These are phyloP conservation scores for Macadamia integrifolia DNA, from an alignment of 164 flowering plant species.

Conservation along the genomic window DNA sequence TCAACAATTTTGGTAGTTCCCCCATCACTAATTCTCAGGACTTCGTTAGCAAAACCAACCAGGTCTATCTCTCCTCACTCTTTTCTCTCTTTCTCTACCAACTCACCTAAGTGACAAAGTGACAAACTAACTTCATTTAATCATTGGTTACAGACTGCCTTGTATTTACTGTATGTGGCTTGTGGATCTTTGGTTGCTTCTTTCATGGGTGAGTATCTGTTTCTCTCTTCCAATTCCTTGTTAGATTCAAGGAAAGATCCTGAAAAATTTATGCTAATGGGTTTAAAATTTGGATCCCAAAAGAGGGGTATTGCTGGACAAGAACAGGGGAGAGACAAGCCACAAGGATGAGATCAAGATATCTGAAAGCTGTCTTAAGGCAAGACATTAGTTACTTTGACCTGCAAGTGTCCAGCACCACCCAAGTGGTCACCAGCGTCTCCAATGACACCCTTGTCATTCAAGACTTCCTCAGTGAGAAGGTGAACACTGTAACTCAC, in stretches of 20 bases:
- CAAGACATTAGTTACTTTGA: conserved; percentile 88
- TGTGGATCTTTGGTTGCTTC: conserved; percentile 34
- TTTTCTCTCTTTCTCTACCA: background rate
- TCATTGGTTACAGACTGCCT: conserved; percentile 33
- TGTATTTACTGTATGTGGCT: conserved; percentile 38
- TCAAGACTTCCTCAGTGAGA: conserved; percentile 74
- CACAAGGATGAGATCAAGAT: conserved; percentile 45
- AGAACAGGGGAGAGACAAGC: no score
- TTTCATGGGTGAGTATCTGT: conserved; percentile 20
- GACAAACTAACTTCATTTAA: no score
- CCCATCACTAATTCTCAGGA: conserved; percentile 4
- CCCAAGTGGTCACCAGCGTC: conserved; percentile 67
- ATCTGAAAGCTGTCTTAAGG: conserved; percentile 70
- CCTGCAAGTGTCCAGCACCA: conserved; percentile 59
- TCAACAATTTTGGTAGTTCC: conserved; percentile 18
- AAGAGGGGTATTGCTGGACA: conserved; percentile 72
- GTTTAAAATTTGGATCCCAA: background rate
- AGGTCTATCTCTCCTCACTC: conserved; percentile 1
- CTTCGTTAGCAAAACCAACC: conserved; percentile 14
- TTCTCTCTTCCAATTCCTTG: background rate
- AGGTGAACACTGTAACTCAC: conserved; percentile 33
- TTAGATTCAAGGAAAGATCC: background rate
- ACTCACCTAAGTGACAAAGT: no score
- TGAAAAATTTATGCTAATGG: no score
- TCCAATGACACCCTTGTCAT: conserved; percentile 72